These are phyloP conservation scores for Oryza australiensis DNA, from an alignment of 176 grass and related monocot genomes.

Conservation along the genomic window DNA sequence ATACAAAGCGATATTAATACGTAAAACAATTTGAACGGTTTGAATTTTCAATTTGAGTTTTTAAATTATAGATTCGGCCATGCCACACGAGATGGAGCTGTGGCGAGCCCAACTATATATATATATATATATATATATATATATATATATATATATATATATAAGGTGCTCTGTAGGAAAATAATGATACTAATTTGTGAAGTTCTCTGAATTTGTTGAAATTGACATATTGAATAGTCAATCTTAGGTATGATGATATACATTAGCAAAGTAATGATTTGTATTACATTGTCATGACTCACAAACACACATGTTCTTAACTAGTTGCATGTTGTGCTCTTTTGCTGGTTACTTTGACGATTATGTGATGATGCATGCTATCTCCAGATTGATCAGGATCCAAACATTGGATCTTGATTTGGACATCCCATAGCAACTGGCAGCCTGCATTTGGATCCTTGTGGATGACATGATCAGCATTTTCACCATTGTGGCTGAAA, in stretches of 20 bases:
- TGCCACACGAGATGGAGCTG: too few species aligned
- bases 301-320: conserved; percentile 21
- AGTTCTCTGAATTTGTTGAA: not conserved
- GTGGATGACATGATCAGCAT: conserved; percentile 39
- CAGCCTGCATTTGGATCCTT: conserved; percentile 25
- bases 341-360: not conserved
- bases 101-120: too few species aligned
- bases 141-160: too few species aligned
- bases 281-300: conserved; percentile 5
- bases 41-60: too few species aligned
- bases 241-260: conserved; percentile 17
- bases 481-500: conserved; percentile 24
- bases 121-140: too few species aligned
- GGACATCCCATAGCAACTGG: conserved; percentile 29
- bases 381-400: conserved; percentile 36
- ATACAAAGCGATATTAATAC: too few species aligned
- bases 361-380: conserved; percentile 21
- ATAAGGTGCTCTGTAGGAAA: not conserved
- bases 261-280: conserved; percentile 6
- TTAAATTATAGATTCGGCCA: too few species aligned
- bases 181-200: not conserved
- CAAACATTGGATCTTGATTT: conserved; percentile 37
- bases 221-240: not conserved
- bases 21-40: too few species aligned
- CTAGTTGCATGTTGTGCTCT: conserved; percentile 24